phyloP scores from a whole-genome alignment of 257 asterid genomes.

The Salvia miltiorrhiza region DNA sequence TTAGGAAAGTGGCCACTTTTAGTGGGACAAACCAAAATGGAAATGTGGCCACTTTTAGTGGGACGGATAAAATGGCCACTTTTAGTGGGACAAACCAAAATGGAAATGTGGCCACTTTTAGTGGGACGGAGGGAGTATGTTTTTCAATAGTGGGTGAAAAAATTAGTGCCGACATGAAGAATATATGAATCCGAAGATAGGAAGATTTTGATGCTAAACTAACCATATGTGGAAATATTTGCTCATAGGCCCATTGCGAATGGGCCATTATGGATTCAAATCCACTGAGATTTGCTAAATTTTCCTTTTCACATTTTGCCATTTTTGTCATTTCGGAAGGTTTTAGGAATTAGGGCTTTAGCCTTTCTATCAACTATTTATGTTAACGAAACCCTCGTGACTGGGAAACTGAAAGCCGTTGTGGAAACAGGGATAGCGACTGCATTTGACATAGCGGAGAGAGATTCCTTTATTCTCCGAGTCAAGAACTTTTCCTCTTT shows the following conservation, averaged over 20 bases:
- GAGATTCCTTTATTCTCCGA: background rate
- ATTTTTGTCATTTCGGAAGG: background rate
- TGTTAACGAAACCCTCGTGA: slow-evolving; percentile 23
- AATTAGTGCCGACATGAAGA: background rate
- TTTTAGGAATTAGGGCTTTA: slow-evolving; percentile 31
- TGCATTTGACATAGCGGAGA: slow-evolving; percentile 20
- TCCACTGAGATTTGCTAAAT: background rate
- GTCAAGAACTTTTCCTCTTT: slow-evolving; percentile 18
- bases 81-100: no score
- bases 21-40: no score
- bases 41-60: no score
- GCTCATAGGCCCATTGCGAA: slow-evolving; percentile 6
- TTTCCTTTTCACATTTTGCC: background rate
- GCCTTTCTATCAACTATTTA: background rate
- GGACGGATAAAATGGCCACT: no score
- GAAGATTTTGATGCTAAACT: slow-evolving; percentile 5
- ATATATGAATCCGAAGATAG: background rate
- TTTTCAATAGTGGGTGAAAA: background rate
- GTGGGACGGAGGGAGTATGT: no score
- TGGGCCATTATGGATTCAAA: slow-evolving; percentile 2
- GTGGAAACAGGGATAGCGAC: slow-evolving; percentile 27
- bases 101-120: no score
- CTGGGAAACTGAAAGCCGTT: background rate
- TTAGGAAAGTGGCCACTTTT: no score
- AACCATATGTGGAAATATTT: background rate